A percentile compares a stretch with the other conserved stretches of the same genome.
phyloP scores from a whole-genome alignment of 1,139 yeast species.

The Geotrichum restrictum region DNA sequence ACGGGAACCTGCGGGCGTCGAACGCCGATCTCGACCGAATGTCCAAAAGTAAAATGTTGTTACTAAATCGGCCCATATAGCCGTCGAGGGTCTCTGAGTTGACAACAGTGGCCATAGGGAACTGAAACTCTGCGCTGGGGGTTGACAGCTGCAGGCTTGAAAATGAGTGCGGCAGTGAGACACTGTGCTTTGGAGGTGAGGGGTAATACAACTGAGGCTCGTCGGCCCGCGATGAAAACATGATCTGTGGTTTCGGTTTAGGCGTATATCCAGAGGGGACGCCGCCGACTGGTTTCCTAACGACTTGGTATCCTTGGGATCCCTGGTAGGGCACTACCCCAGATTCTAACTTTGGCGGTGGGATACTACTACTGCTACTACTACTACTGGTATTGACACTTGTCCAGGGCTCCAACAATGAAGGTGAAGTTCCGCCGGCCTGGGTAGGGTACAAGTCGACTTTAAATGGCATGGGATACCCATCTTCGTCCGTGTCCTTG shows the following conservation, averaged over 20 bases:
- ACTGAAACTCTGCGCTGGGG: slow-evolving; percentile 19
- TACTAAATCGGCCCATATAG: slow-evolving; percentile 30
- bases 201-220: neutral
- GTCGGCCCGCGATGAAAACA: neutral
- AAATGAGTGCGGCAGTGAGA: slow-evolving; percentile 3
- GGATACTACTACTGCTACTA: too few species aligned
- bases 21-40: slow-evolving; percentile 58
- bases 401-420: neutral
- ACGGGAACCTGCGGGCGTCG: slow-evolving; percentile 56
- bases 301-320: neutral
- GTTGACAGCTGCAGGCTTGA: neutral
- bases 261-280: too few species aligned
- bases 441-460: slow-evolving; percentile 1
- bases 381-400: neutral
- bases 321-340: neutral
- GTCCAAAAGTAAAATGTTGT: slow-evolving; percentile 56
- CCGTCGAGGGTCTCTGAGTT: slow-evolving; percentile 32
- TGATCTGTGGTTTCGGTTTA: neutral
- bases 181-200: slow-evolving; percentile 1
- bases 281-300: neutral
- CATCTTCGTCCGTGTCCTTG: neutral
- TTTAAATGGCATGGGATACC: neutral
- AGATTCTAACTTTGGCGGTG: slow-evolving; percentile 1
- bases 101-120: slow-evolving; percentile 35
- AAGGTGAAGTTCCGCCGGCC: neutral